Conservation (phyloP, 805 yeast species). For the Barnettozyma botsteinii region DNA sequence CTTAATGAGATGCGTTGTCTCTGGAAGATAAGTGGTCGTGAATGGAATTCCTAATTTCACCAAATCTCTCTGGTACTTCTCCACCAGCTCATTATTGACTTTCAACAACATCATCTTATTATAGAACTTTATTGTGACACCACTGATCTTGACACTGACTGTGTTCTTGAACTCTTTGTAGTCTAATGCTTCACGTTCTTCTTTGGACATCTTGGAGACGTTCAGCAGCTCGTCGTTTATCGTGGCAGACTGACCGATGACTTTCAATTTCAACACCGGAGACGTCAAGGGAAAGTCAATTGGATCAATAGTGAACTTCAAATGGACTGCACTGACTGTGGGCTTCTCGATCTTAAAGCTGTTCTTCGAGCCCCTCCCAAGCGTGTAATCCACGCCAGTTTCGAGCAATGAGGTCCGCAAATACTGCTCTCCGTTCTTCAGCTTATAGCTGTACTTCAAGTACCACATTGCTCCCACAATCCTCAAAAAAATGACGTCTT, state of each 20-base stretch:
- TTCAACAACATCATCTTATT: slow-evolving; percentile 11
- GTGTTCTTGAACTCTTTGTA: slow-evolving; percentile 1
- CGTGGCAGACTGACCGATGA: slow-evolving; percentile 8
- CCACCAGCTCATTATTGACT: slow-evolving; percentile 9
- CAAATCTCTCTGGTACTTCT: slow-evolving; percentile 10
- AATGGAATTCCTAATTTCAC: slow-evolving; percentile 26
- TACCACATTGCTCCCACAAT: slow-evolving; percentile 9
- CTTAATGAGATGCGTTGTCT: slow-evolving; percentile 26
- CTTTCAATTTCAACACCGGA: slow-evolving; percentile 8
- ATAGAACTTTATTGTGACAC: slow-evolving; percentile 14
- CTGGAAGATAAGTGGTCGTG: slow-evolving; percentile 12
- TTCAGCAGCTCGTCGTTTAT: slow-evolving; percentile 6
- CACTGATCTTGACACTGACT: slow-evolving; percentile 18
- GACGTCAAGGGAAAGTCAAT: slow-evolving; percentile 10
- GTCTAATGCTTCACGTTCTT: slow-evolving; percentile 2
- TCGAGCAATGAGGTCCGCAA: slow-evolving; percentile 2
- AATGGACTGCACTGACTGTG: slow-evolving; percentile 12
- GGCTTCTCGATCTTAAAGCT: slow-evolving; percentile 6
- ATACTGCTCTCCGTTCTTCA: not conserved
- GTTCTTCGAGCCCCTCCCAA: slow-evolving; percentile 8
- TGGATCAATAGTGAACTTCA: slow-evolving; percentile 9
- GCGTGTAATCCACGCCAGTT: slow-evolving; percentile 3
- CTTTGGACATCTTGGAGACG: not conserved
- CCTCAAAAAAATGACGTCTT: too few relatives aligned
- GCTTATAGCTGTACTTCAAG: slow-evolving; percentile 6